Conservation (phyloP, 106 monocot genomes). For the Apostasia ramifera region DNA sequence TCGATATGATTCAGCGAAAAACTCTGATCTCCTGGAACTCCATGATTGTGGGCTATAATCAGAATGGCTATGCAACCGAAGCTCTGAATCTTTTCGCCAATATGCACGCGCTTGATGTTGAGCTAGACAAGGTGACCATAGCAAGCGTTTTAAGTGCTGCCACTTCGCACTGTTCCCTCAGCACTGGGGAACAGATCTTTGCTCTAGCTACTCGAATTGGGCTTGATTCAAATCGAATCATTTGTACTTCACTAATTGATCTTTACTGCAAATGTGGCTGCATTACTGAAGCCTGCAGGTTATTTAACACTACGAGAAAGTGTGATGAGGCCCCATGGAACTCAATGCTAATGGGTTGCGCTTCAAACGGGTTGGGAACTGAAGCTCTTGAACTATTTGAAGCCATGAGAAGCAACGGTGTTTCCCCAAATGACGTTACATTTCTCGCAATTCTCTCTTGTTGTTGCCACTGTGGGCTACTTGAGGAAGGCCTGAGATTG, state of each 20-base stretch:
- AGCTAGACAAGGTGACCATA: constrained; percentile 46
- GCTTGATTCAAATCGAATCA: constrained; percentile 30
- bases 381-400: constrained; percentile 47
- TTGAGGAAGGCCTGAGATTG: constrained; percentile 54
- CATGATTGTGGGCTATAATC: constrained; percentile 68
- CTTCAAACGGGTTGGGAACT: constrained; percentile 52
- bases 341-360: constrained; percentile 78
- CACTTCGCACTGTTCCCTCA: constrained; percentile 30
- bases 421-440: constrained; percentile 42
- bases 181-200: constrained; percentile 55
- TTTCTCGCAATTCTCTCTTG: constrained; percentile 55
- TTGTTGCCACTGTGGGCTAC: constrained; percentile 70
- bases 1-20: constrained; percentile 37
- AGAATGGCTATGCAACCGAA: constrained; percentile 40
- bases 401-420: constrained; percentile 33
- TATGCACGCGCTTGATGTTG: constrained; percentile 39
- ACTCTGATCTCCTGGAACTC: constrained; percentile 84
- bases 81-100: constrained; percentile 50
- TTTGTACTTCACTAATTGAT: constrained; percentile 62
- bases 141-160: constrained; percentile 57
- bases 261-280: constrained; percentile 78
- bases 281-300: constrained; percentile 22
- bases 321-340: constrained; percentile 61
- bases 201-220: constrained; percentile 30
- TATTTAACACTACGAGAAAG: constrained; percentile 36